phyloP scores from a whole-genome alignment of 306 rosid genomes.

The Citrullus colocynthis region DNA sequence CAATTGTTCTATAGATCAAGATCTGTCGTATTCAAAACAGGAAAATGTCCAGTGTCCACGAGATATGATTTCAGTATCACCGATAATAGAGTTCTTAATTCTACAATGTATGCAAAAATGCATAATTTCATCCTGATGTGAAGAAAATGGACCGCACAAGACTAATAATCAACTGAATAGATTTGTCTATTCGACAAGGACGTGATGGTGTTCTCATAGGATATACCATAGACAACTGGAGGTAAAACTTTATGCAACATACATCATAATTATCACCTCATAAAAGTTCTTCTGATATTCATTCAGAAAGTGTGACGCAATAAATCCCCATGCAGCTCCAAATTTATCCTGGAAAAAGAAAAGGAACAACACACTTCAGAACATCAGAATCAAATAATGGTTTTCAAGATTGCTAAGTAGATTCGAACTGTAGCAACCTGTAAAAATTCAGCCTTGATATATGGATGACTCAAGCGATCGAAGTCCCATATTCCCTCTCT shows the following conservation, averaged over 20 bases:
- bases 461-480: constrained; percentile 73
- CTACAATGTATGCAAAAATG: neutral
- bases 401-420: constrained; percentile 5
- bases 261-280: constrained; percentile 41
- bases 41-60: neutral
- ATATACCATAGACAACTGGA: neutral
- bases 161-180: neutral
- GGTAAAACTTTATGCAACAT: neutral
- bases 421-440: constrained; percentile 32
- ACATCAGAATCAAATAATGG: neutral
- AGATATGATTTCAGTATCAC: neutral
- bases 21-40: neutral
- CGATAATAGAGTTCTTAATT: neutral
- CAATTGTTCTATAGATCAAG: neutral
- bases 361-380: neutral
- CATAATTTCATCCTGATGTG: neutral
- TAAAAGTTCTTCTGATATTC: constrained; percentile 48
- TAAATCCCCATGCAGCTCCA: constrained; percentile 64
- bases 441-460: constrained; percentile 53
- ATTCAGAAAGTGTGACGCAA: constrained; percentile 63
- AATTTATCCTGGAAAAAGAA: constrained; percentile 55
- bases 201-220: neutral
- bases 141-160: neutral
- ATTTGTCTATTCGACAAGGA: neutral
- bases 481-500: constrained; percentile 94